Conservation (phyloP, 805 yeast species). For the Saccharomycopsis sp. region DNA sequence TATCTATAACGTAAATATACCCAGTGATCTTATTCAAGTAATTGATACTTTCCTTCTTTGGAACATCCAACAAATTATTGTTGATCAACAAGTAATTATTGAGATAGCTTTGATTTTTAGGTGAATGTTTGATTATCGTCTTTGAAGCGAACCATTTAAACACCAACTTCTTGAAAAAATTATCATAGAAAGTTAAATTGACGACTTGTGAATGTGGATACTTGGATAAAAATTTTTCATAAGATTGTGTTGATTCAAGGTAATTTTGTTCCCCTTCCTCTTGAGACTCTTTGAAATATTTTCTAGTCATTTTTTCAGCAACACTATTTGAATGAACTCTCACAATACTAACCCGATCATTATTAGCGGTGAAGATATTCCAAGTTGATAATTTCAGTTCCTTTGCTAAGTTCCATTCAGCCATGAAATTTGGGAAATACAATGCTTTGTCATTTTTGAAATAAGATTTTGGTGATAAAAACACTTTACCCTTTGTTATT, state of each 20-base stretch:
- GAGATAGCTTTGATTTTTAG: conserved; percentile 33
- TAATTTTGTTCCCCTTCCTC: conserved; percentile 34
- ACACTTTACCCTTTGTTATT: conserved; percentile 79
- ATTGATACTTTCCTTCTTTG: conserved; percentile 48
- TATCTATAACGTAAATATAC: conserved; percentile 72
- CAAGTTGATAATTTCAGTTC: conserved; percentile 28
- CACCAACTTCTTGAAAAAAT: conserved; percentile 57
- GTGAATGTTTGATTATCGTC: conserved; percentile 34
- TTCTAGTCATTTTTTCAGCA: conserved; percentile 60
- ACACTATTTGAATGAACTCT: conserved; percentile 60
- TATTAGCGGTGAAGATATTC: conserved; percentile 22
- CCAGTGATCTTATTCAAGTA: conserved; percentile 79
- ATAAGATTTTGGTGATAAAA: conserved; percentile 71
- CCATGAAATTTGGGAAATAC: conserved; percentile 72
- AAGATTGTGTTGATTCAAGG: conserved; percentile 34
- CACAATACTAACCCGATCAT: conserved; percentile 53
- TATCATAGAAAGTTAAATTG: conserved; percentile 72
- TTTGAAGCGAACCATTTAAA: conserved; percentile 44
- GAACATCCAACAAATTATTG: conserved; percentile 49
- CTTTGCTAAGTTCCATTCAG: conserved; percentile 28
- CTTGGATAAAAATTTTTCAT: conserved; percentile 32
- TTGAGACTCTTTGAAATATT: conserved; percentile 39
- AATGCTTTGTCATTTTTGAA: conserved; percentile 66
- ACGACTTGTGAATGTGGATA: conserved; percentile 61
- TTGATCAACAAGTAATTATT: conserved; percentile 58